These are phyloP conservation scores for Theobroma grandiflorum DNA, from an alignment of 441 rosid genomes.

Conservation along the genomic window DNA sequence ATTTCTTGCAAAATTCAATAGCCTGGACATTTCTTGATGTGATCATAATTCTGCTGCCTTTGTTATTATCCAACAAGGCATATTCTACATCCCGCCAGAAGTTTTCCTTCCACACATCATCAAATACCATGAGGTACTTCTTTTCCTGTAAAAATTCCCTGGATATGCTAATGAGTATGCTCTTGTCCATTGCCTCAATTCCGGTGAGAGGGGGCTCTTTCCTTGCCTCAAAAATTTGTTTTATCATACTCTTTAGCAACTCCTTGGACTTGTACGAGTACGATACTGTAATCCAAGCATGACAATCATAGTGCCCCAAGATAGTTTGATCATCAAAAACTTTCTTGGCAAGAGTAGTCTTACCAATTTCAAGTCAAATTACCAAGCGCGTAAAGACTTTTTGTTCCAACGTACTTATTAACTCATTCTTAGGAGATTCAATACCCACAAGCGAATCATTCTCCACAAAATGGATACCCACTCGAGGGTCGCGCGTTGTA, in stretches of 20 bases:
- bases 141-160: background rate
- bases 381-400: background rate
- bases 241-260: background rate
- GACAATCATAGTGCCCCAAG: background rate
- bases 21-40: slow-evolving; percentile 13
- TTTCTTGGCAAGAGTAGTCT: slow-evolving; percentile 16
- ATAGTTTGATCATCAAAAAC: background rate
- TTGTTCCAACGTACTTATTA: background rate
- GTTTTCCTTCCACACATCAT: slow-evolving; percentile 28
- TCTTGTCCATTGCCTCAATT: background rate
- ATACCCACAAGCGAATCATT: slow-evolving; percentile 14
- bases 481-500: background rate
- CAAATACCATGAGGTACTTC: slow-evolving; percentile 23
- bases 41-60: slow-evolving; percentile 26
- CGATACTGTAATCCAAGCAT: background rate
- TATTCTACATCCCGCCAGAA: slow-evolving; percentile 15
- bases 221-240: background rate
- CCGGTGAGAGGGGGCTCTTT: background rate
- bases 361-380: background rate
- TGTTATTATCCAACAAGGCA: slow-evolving; percentile 13
- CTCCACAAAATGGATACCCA: slow-evolving; percentile 7
- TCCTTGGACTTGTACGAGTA: background rate
- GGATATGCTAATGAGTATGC: background rate
- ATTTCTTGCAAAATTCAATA: background rate
- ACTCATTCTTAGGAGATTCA: background rate